A percentile compares a stretch with the other conserved stretches of the same genome.
Evolutionary conservation across 768 basidiomycete species (phyloP).

Genomic region (Gloeopeniophorella convolvens): DNA sequence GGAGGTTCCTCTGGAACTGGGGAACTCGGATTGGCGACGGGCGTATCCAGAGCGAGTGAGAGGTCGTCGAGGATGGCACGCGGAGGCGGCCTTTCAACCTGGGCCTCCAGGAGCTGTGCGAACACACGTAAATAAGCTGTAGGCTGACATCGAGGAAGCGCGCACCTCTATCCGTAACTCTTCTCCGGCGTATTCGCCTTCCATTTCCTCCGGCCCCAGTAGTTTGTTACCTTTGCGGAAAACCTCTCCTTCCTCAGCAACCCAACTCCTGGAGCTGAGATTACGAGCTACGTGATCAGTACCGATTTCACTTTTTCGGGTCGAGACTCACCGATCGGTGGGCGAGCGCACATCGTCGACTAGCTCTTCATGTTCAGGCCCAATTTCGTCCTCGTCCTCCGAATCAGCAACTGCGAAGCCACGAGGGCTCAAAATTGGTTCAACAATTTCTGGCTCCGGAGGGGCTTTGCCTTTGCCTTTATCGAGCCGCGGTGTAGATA

Average conservation of each 20-base stretch:
- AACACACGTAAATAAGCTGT: neutral
- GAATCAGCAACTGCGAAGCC: conserved; percentile 25
- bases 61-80: conserved; percentile 59
- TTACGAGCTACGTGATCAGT: neutral
- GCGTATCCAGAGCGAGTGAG: conserved; percentile 20
- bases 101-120: conserved; percentile 68
- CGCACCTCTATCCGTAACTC: conserved; percentile 75
- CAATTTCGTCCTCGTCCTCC: conserved; percentile 43
- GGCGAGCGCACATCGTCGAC: conserved; percentile 21
- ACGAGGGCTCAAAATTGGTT: conserved; percentile 63
- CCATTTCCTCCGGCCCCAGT: conserved; percentile 80
- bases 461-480: conserved; percentile 75
- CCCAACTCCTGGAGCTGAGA: conserved; percentile 71
- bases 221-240: conserved; percentile 86
- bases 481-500: conserved; percentile 59
- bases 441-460: conserved; percentile 58
- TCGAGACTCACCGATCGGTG: conserved; percentile 14
- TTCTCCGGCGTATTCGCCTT: conserved; percentile 84
- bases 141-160: conserved; percentile 9
- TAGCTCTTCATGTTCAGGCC: conserved; percentile 37
- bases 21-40: neutral
- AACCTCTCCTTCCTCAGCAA: conserved; percentile 94
- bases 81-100: conserved; percentile 80
- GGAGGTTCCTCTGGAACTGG: conserved; percentile 25
- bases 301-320: neutral